Evolutionary conservation across 306 rosid genomes (phyloP).

Genomic region (Fagus sylvatica): DNA sequence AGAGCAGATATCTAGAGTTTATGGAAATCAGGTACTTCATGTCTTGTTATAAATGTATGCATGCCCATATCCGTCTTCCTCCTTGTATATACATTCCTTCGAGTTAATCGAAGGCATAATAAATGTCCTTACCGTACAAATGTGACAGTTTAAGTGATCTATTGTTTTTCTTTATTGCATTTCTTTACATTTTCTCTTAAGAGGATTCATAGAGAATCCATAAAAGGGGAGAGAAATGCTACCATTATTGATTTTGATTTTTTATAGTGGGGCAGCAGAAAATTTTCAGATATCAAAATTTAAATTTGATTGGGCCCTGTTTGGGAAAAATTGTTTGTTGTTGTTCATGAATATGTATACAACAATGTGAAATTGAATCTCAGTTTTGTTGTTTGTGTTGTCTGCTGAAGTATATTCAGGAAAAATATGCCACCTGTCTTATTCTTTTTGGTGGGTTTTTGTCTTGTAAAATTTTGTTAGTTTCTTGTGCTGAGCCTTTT

Average conservation of each 20-base stretch:
- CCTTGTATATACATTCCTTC: background rate
- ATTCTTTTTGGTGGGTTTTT: background rate
- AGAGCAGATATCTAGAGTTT: constrained; percentile 91
- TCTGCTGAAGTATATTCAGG: too few species aligned
- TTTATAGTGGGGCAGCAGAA: too few species aligned
- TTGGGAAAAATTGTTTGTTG: too few species aligned
- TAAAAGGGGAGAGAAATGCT: background rate
- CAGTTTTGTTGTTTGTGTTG: too few species aligned
- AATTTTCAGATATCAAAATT: too few species aligned
- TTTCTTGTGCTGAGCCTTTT: background rate
- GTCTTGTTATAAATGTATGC: constrained; percentile 5
- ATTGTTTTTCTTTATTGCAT: background rate
- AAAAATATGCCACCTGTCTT: background rate
- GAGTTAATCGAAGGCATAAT: background rate
- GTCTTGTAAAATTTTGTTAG: background rate
- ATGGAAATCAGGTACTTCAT: constrained; percentile 84
- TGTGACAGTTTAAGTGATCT: background rate
- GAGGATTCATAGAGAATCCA: background rate
- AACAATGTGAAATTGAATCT: too few species aligned
- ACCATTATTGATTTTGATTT: too few species aligned
- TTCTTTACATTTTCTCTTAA: background rate
- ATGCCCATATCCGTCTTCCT: background rate
- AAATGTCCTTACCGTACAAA: too few species aligned
- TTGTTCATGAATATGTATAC: too few species aligned
- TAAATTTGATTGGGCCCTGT: too few species aligned